Conservation (phyloP, 2,329 filamentous ascomycete genomes). For the Fusarium penzigii region DNA sequence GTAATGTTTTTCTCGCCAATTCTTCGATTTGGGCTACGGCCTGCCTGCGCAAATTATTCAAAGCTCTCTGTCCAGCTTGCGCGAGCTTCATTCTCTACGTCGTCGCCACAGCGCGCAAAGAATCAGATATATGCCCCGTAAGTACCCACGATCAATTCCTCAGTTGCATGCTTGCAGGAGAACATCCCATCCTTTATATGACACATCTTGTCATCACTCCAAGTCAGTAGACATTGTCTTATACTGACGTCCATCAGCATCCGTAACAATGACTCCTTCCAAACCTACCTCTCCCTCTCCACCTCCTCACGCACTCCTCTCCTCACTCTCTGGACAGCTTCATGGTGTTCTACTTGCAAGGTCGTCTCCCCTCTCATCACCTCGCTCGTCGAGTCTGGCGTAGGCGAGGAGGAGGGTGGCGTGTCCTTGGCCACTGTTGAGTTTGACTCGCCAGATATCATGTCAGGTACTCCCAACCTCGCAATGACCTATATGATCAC, state of each 20-base stretch:
- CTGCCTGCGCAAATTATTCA: slow-evolving; percentile 5
- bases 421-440: slow-evolving; percentile 56
- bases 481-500: slow-evolving; percentile 60
- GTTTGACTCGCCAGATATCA: slow-evolving; percentile 59
- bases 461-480: slow-evolving; percentile 42
- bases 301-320: slow-evolving; percentile 55
- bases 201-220: too few species aligned
- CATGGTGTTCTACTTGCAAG: slow-evolving; percentile 58
- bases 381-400: slow-evolving; percentile 50
- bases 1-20: slow-evolving; percentile 5
- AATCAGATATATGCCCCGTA: slow-evolving; percentile 40
- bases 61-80: slow-evolving; percentile 3
- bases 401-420: slow-evolving; percentile 57
- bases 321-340: slow-evolving; percentile 62
- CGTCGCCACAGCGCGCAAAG: slow-evolving; percentile 27
- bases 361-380: slow-evolving; percentile 50
- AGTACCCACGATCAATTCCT: slow-evolving; percentile 16
- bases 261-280: slow-evolving; percentile 54
- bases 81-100: slow-evolving; percentile 25
- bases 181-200: too few species aligned
- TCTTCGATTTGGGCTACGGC: slow-evolving; percentile 9
- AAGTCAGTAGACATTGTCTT: background rate
- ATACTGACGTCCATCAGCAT: slow-evolving; percentile 42
- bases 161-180: background rate
- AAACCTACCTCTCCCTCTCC: slow-evolving; percentile 57